Evolutionary conservation across 177 flowering plant species (phyloP), one percentile per base, ranked within the genome.

Genomic region (Vitis hybrid): DNA sequence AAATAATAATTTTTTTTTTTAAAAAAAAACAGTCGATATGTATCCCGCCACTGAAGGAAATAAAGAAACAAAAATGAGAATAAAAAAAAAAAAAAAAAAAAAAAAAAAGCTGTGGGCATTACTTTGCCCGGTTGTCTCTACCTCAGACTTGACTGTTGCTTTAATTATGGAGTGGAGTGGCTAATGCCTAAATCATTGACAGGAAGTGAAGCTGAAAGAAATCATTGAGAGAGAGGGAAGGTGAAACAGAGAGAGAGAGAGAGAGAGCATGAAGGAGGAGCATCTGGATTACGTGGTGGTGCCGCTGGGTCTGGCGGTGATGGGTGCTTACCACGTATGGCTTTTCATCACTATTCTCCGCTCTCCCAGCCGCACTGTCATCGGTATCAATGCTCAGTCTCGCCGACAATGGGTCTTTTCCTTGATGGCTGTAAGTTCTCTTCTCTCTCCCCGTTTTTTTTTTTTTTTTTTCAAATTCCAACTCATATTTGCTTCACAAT

Each of bases 341-440:
- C 90, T 92, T 26, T 74, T 89, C 5, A 10, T 60, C 68, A 73
- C 82, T 10, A 74, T 91, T 10, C 17, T 69, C 2, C 80, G 69
- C 18, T 21, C 58, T 52, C 96, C 97, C 6, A 77, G 54, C 30
- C 69, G 82, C 11, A 92, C 94, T 40, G 96, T 91, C 30, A 82
- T 92, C 15, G 94, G 94, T 26, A 63, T 92, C 68, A 92, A 92
- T 66, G 88, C 92, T 12, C 80, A 85, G 72, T 72, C 83, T 57
- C 89, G 97, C 63, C 84, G 64, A 10, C 83, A 82, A 66, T 90
- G 93, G 96, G 85, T 89, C 74, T 62, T 59, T 51, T 74, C 82
- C 74, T 74, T 90, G 78, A 90, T 92, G 90, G 10, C 83, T 67
- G 95, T 88, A 26, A 66, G 87, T 73, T 17, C n/a, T 30, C 73